phyloP scores from a whole-genome alignment of 768 basidiomycete species.

The Agaricus sinodeliciosus region DNA sequence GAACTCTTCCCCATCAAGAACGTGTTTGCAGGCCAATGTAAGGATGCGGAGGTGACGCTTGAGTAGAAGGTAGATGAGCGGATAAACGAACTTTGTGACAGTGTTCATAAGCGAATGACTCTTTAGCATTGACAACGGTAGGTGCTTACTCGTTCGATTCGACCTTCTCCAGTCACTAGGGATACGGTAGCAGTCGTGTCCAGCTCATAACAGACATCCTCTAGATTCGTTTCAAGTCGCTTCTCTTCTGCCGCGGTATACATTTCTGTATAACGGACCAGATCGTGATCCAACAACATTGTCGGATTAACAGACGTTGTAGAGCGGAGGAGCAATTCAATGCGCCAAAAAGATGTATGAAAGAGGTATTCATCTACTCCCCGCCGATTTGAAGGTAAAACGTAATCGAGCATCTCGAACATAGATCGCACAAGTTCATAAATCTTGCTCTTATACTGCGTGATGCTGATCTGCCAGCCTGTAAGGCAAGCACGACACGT shows the following conservation, averaged over 20 bases:
- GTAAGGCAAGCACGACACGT: background rate
- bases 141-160: constrained; percentile 27
- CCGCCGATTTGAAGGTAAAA: constrained; percentile 24
- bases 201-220: constrained; percentile 24
- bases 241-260: constrained; percentile 23
- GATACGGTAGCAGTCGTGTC: constrained; percentile 26
- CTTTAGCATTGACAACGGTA: background rate
- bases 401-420: constrained; percentile 22
- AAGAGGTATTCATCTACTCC: constrained; percentile 27
- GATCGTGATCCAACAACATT: constrained; percentile 20
- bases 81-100: constrained; percentile 22
- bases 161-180: constrained; percentile 26
- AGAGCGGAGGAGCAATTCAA: constrained; percentile 27
- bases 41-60: constrained; percentile 26
- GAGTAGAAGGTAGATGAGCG: constrained; percentile 27
- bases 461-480: constrained; percentile 31
- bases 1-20: constrained; percentile 26
- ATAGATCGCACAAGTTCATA: constrained; percentile 24
- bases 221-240: constrained; percentile 20
- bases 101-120: background rate
- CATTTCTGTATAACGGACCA: constrained; percentile 21
- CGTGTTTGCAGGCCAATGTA: constrained; percentile 25
- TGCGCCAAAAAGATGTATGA: constrained; percentile 25
- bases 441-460: constrained; percentile 26
- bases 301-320: constrained; percentile 22